Evolutionary conservation across 2,329 filamentous ascomycete genomes (phyloP), one percentile per base, ranked within the genome.

Genomic region (Epichloe sylvatica): DNA sequence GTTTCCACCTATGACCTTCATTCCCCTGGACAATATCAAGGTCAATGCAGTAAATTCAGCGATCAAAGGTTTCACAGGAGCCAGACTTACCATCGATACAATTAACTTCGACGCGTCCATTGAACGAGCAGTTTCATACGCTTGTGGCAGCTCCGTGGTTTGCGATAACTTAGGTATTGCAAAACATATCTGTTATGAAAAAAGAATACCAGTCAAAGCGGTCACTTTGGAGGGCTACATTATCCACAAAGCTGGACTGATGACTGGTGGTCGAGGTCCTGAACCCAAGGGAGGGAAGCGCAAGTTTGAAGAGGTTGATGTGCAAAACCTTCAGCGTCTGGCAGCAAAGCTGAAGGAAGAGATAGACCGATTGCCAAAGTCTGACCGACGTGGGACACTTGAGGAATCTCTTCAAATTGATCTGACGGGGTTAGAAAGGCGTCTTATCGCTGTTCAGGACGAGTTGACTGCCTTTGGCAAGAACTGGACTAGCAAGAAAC

Each of bases 171-270:
- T 96, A 36, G 78, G 84, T 4, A 82, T 92, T 49, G 92, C 92
- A 30, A 94, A 94, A 64, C 78, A 91, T 51, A 82, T 98, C 43
- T 90, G 88, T 62, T 97, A 94, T 62, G 81, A 86, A 51, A 81
- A 55, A 55, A 83, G 79, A 34, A 83, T 96, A 34, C 85, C 90
- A 52, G 90, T 94, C 48, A 97, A 97, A 66, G 90, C 91, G 5
- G 91, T 98, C 12, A 94, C 90, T 0, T 68, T 97, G 12, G 90
- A 97, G 61, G 92, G 92, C n/a, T 91, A 84, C 49, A 84, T 98
- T 53, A 96, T 98, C 55, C 89, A 95, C 70, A 97, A 97, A 64
- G 89, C 86, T 43, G 92, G 92, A 61, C 76, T 94, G 48, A 97
- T 98, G 84, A 97, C 92, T 45, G 92, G 92, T 73, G 92, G 92